Evolutionary conservation across 192 early-diverging fungal genomes (phyloP), one percentile per base, ranked within the genome.

Genomic region (Polychytrium aggregatum): DNA sequence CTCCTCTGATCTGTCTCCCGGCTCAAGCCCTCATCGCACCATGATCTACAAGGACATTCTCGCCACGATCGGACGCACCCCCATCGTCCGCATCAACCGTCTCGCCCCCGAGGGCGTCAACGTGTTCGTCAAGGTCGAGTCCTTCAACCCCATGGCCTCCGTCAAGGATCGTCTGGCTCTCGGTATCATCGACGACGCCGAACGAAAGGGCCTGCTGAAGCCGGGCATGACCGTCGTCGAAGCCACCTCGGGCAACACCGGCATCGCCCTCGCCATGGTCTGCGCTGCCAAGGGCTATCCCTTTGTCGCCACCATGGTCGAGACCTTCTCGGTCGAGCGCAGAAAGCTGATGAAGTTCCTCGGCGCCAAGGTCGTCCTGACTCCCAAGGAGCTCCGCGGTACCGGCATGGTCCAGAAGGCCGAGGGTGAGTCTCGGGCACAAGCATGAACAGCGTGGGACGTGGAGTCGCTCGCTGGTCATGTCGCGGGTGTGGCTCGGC

Each of bases 331-430:
- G 2, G 43, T 64, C 18, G 65, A 67, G 55, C 44, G 64, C 22
- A 24, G 61, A 13, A 62, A 60, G 27, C n/a, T 65, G 18, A 68
- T 68, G 63, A 68, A 68, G 38, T 63, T 52, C 48, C 46, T 68
- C 18, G 66, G 66, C 11, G 66, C 57, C 37, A 57, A 62, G 40
- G 61, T 68, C 10, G 53, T 68, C 35, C 52, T 68, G 26, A 68
- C 66, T 7, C 57, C 66, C 39, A 65, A 65, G 46, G 63, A 68
- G 33, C 40, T 56, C 16, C 62, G 61, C 47, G 63, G 57, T n/a
- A 44, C 48, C 9, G 63, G 66, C 1, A 65, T 65, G 57, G 63
- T 68, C 40, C 36, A 42, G 4, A 68, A 68, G 42, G 66, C 66
- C 22, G 35, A 56, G 34, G 58, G n/a, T n/a, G n/a, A n/a, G n/a